Evolutionary conservation across 2,329 filamentous ascomycete genomes (phyloP).

Genomic region (Catunica adiposa): DNA sequence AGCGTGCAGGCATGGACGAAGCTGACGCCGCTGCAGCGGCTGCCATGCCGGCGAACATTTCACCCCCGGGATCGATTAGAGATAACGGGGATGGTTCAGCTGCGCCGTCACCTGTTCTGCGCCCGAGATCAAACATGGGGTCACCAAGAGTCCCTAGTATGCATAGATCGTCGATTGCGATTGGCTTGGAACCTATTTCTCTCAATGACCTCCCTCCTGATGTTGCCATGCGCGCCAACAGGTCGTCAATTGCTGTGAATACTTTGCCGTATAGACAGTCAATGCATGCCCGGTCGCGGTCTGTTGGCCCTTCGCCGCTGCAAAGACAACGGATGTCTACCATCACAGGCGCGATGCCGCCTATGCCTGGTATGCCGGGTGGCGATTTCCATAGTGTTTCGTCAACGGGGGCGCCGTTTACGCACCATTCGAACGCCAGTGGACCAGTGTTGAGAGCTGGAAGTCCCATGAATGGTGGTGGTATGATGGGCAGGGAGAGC

Average conservation of each 20-base stretch:
- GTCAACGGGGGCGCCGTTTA: background rate
- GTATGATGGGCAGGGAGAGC: slow-evolving; percentile 12
- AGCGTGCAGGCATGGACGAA: slow-evolving; percentile 21
- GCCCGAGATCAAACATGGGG: slow-evolving; percentile 6
- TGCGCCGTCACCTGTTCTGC: slow-evolving; percentile 8
- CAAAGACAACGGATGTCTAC: slow-evolving; percentile 4
- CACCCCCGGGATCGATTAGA: slow-evolving; percentile 9
- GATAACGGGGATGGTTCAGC: slow-evolving; percentile 1
- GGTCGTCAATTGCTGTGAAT: slow-evolving; percentile 6
- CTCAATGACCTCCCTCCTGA: slow-evolving; percentile 12
- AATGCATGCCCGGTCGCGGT: slow-evolving; percentile 9
- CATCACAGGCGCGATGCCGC: slow-evolving; percentile 2
- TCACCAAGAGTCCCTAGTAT: slow-evolving; percentile 8
- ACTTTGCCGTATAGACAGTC: slow-evolving; percentile 3
- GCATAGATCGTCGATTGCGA: slow-evolving; percentile 26
- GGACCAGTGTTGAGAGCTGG: slow-evolving; percentile 10
- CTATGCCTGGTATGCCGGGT: slow-evolving; percentile 12
- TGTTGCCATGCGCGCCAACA: slow-evolving; percentile 7
- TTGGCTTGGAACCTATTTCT: slow-evolving; percentile 27
- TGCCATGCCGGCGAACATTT: slow-evolving; percentile 14
- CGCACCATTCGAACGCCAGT: slow-evolving; percentile 7
- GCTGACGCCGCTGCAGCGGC: slow-evolving; percentile 15
- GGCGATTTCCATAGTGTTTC: slow-evolving; percentile 2
- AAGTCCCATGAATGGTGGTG: slow-evolving; percentile 21
- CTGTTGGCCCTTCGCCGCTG: slow-evolving; percentile 10